Percentiles rank a stretch among this genome's conserved stretches.
Conservation (phyloP, 257 asterid genomes). For the Solanum neorickii region DNA sequence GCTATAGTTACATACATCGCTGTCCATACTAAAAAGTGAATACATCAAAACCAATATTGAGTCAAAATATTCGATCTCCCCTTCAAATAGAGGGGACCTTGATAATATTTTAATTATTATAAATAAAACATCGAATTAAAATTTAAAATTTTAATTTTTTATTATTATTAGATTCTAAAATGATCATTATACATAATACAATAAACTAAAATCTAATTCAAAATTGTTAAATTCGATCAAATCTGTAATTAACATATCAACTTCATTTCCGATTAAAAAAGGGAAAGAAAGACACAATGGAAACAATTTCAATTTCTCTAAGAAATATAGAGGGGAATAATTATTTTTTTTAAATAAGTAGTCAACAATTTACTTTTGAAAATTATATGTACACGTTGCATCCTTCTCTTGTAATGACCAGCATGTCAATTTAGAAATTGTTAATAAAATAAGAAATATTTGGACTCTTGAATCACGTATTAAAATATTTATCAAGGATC, state of each 20-base stretch:
- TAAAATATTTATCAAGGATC: too few relatives aligned
- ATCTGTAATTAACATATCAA: too few relatives aligned
- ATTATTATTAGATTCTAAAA: too few relatives aligned
- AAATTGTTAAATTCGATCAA: too few relatives aligned
- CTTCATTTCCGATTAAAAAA: too few relatives aligned
- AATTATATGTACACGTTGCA: not conserved
- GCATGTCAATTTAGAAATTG: not conserved
- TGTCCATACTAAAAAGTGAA: not conserved
- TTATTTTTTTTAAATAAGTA: not conserved
- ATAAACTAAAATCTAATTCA: accelerated
- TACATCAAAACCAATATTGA: not conserved
- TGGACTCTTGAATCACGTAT: not conserved
- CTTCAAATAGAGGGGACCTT: not conserved
- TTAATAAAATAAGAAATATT: not conserved
- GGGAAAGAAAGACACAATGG: not conserved
- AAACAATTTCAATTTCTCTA: not conserved
- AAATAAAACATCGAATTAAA: too few relatives aligned
- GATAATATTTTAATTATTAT: not conserved
- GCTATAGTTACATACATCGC: not conserved
- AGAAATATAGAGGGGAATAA: not conserved
- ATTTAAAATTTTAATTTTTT: too few relatives aligned
- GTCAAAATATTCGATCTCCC: not conserved
- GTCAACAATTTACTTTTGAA: not conserved
- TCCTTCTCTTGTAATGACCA: not conserved
- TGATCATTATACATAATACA: too few relatives aligned